phyloP scores from a whole-genome alignment of 2,329 filamentous ascomycete species.

The Sclerotinia nivalis region DNA sequence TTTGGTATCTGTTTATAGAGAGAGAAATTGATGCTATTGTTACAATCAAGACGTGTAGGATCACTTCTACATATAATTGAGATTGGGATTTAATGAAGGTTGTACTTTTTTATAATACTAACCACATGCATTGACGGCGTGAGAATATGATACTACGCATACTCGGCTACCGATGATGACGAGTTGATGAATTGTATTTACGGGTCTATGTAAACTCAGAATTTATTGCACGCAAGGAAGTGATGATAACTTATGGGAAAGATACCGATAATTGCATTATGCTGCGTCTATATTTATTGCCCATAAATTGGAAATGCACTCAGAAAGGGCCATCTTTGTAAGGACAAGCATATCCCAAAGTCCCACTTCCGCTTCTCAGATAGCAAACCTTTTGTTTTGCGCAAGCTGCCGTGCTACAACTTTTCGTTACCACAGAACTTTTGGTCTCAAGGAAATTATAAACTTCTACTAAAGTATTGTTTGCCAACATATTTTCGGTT shows the following conservation, averaged over 20 bases:
- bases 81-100: not conserved
- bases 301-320: not conserved
- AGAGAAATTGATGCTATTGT: too few species aligned
- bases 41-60: not conserved
- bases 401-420: constrained; percentile 31
- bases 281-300: not conserved
- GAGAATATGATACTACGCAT: not conserved
- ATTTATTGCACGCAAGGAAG: not conserved
- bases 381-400: constrained; percentile 39
- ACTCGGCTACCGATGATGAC: not conserved
- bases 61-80: not conserved
- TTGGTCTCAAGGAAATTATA: constrained; percentile 39
- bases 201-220: not conserved
- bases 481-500: constrained; percentile 36
- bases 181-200: not conserved
- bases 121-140: not conserved
- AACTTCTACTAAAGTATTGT: constrained; percentile 33
- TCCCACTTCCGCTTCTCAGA: constrained; percentile 35
- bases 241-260: not conserved
- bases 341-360: constrained; percentile 31
- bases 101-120: not conserved
- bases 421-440: constrained; percentile 28
- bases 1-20: too few species aligned
- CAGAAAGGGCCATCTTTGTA: not conserved
- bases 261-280: not conserved